A percentile compares a stretch with the other conserved stretches of the same genome.
Evolutionary conservation across 495 filamentous ascomycete species (phyloP).

Genomic region (Annulohypoxylon moriforme): DNA sequence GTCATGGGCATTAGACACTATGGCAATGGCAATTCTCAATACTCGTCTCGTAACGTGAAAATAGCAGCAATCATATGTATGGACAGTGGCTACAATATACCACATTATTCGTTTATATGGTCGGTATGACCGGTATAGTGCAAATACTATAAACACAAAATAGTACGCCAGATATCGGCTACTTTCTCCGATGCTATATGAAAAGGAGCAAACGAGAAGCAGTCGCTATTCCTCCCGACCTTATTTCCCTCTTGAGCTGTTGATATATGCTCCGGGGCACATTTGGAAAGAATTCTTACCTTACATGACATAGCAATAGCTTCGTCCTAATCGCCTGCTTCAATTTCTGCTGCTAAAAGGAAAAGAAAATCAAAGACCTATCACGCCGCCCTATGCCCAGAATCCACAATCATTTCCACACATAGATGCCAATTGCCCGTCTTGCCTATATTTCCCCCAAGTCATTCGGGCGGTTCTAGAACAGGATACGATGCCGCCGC

Average conservation of each 20-base stretch:
- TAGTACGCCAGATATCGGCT: conserved; percentile 33
- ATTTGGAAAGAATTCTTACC: conserved; percentile 8
- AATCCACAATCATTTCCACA: conserved; percentile 38
- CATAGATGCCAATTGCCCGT: conserved; percentile 33
- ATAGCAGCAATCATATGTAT: conserved; percentile 18
- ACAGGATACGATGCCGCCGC: conserved; percentile 35
- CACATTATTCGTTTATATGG: conserved; percentile 28
- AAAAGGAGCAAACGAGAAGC: conserved; percentile 25
- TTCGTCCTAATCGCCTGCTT: conserved; percentile 25
- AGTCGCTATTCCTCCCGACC: conserved; percentile 17
- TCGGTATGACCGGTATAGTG: conserved; percentile 22
- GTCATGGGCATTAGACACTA: neutral
- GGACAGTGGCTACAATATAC: conserved; percentile 29
- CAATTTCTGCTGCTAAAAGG: conserved; percentile 35
- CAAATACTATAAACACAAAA: conserved; percentile 39
- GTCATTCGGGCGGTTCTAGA: conserved; percentile 26
- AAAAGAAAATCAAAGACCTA: conserved; percentile 28
- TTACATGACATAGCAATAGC: conserved; percentile 23
- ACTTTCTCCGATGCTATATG: conserved; percentile 21
- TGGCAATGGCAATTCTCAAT: neutral
- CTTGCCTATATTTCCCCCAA: conserved; percentile 23
- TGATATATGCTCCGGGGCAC: conserved; percentile 20
- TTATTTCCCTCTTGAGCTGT: conserved; percentile 5
- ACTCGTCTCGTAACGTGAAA: neutral
- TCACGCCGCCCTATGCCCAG: conserved; percentile 44